Conservation (phyloP, 352 stramenopile genomes). For the Globisporangium nunn region DNA sequence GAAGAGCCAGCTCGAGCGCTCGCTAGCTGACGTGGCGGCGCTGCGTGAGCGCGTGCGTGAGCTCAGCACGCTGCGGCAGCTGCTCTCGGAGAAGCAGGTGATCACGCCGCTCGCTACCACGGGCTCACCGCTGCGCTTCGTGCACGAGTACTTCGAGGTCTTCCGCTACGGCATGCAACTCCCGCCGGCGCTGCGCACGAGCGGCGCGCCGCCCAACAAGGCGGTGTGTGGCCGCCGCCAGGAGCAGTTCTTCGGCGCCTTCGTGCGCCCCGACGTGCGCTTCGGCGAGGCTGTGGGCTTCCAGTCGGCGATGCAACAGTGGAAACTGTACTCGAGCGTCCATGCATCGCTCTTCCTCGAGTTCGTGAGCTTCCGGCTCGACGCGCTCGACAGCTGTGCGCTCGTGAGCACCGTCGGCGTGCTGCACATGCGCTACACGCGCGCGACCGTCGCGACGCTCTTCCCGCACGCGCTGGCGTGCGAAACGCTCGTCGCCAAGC, state of each 20-base stretch:
- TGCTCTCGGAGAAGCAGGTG: slow-evolving; percentile 8
- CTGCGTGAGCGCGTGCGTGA: slow-evolving; percentile 9
- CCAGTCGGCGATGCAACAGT: slow-evolving; percentile 11
- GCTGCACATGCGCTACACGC: slow-evolving; percentile 28
- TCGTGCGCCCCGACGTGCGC: slow-evolving; percentile 6
- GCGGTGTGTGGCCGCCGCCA: slow-evolving; percentile 5
- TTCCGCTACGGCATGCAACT: slow-evolving; percentile 14
- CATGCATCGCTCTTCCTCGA: slow-evolving; percentile 14
- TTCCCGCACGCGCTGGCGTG: slow-evolving; percentile 27
- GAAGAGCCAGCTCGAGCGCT: slow-evolving; percentile 7
- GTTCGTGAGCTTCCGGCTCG: slow-evolving; percentile 8
- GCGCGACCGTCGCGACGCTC: slow-evolving; percentile 22
- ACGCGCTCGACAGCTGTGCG: slow-evolving; percentile 7
- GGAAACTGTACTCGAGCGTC: slow-evolving; percentile 13
- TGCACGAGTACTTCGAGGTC: slow-evolving; percentile 18
- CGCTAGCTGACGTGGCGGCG: slow-evolving; percentile 3
- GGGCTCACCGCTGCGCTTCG: slow-evolving; percentile 10
- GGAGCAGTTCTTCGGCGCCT: slow-evolving; percentile 9
- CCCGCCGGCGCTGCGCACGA: neutral
- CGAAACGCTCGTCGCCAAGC: slow-evolving; percentile 18
- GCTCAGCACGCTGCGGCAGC: slow-evolving; percentile 6
- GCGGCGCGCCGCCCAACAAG: neutral
- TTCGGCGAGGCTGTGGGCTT: slow-evolving; percentile 10
- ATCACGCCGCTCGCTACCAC: slow-evolving; percentile 3
- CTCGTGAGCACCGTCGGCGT: slow-evolving; percentile 16